Evolutionary conservation across 2,329 filamentous ascomycete genomes (phyloP).

Genomic region (Cryphonectria naterciae): DNA sequence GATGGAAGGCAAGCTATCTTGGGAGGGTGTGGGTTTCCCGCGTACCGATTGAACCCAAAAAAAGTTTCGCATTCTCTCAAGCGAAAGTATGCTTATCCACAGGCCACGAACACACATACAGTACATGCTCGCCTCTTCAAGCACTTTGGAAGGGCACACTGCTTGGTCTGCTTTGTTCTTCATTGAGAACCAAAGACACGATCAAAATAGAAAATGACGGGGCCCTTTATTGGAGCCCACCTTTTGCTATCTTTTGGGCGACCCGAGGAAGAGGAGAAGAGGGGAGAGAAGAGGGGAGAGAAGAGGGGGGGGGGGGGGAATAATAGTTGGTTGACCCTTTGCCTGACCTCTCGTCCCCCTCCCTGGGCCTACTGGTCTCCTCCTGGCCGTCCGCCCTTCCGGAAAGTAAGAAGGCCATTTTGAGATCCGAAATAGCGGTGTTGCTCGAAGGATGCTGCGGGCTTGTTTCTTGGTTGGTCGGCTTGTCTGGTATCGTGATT

Average conservation of each 20-base stretch:
- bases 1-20: not conserved
- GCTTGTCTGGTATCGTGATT: not conserved
- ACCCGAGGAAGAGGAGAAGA: not conserved
- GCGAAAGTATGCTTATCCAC: not conserved
- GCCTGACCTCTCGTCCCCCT: not conserved
- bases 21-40: not conserved
- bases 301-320: not conserved
- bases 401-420: not conserved
- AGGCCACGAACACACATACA: not conserved
- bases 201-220: slow-evolving; percentile 2
- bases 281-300: not conserved
- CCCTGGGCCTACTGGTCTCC: not conserved
- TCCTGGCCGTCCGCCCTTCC: not conserved
- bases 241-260: not conserved
- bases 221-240: not conserved
- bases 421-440: not conserved
- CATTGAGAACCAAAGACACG: not conserved
- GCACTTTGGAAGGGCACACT: not conserved
- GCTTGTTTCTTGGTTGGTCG: not conserved
- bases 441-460: slow-evolving; percentile 1
- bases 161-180: not conserved
- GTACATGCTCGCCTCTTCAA: too few species aligned
- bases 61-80: slow-evolving; percentile 4
- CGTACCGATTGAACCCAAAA: not conserved
- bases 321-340: not conserved